Percentiles rank a stretch among this genome's conserved stretches.
Evolutionary conservation across 2,329 filamentous ascomycete genomes (phyloP).

Genomic region (Simplicillium aogashimaense): DNA sequence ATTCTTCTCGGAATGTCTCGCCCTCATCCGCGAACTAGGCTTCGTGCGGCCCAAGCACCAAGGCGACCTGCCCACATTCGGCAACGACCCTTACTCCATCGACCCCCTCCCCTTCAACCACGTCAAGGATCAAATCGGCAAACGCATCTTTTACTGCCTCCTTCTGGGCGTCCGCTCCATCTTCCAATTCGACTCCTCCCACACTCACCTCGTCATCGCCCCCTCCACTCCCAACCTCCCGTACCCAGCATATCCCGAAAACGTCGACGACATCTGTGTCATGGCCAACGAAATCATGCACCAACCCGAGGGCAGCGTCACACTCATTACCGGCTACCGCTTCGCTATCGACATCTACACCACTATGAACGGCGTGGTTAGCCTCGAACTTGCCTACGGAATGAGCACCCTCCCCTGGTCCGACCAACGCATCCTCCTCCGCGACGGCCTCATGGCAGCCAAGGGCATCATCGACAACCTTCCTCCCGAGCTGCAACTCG

Average conservation of each 20-base stretch:
- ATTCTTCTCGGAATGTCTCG: constrained; percentile 64
- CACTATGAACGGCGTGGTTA: constrained; percentile 69
- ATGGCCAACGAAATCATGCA: constrained; percentile 58
- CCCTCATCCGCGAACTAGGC: constrained; percentile 57
- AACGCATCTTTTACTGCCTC: constrained; percentile 77
- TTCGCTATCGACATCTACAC: constrained; percentile 68
- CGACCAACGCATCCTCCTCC: constrained; percentile 64
- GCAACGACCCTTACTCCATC: constrained; percentile 25
- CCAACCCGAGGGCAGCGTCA: constrained; percentile 58
- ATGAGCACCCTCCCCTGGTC: constrained; percentile 69
- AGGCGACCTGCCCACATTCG: constrained; percentile 27
- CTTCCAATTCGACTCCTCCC: constrained; percentile 63
- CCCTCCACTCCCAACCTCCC: constrained; percentile 66
- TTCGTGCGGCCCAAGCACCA: constrained; percentile 46
- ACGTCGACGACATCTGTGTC: constrained; percentile 79
- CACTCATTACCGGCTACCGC: constrained; percentile 72
- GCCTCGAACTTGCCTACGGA: constrained; percentile 75
- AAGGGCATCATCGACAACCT: constrained; percentile 59
- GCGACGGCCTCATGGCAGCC: constrained; percentile 59
- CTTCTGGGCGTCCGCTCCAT: constrained; percentile 68
- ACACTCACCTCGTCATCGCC: constrained; percentile 63
- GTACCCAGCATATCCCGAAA: constrained; percentile 69
- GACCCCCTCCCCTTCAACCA: constrained; percentile 49
- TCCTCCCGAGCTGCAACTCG: constrained; percentile 57
- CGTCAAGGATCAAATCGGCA: constrained; percentile 62